Percentiles rank a stretch among this genome's conserved stretches.
These are phyloP conservation scores for Avena atlantica DNA, from an alignment of 176 grass and related monocot species.

Conservation along the genomic window DNA sequence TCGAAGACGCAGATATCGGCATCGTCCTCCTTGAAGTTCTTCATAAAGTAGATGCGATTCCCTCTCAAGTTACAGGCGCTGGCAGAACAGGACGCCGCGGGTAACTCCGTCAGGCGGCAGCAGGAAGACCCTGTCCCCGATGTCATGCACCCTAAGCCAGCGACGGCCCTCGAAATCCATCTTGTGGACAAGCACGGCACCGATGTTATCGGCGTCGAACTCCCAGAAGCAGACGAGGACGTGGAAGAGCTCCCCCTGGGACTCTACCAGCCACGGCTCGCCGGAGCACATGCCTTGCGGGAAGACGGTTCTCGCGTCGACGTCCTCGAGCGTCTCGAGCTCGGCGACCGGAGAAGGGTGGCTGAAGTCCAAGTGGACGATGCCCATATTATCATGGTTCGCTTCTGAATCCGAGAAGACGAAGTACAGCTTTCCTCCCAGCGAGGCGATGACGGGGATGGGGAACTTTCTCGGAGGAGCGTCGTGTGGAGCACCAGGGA, in stretches of 20 bases:
- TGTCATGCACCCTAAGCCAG: conserved; percentile 21
- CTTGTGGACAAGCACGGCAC: neutral
- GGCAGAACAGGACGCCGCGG: neutral
- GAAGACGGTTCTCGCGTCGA: neutral
- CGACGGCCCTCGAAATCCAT: conserved; percentile 7
- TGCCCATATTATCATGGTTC: neutral
- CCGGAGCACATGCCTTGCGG: neutral
- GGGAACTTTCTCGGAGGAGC: neutral
- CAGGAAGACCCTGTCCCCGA: conserved; percentile 6
- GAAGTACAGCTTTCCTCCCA: conserved; percentile 8
- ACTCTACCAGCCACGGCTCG: neutral
- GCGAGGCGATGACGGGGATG: neutral
- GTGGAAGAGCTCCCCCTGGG: neutral
- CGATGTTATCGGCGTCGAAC: neutral
- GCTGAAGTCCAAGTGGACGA: neutral
- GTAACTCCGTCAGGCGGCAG: neutral
- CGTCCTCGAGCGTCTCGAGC: neutral
- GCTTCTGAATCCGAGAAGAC: neutral
- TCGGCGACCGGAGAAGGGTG: neutral
- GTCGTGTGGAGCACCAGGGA: neutral
- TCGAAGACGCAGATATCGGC: neutral
- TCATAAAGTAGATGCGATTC: conserved; percentile 5
- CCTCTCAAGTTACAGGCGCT: neutral
- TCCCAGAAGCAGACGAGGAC: neutral
- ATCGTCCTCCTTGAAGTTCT: neutral